A percentile compares a stretch with the other conserved stretches of the same genome.
These are phyloP conservation scores for Ophiostoma piceae DNA, from an alignment of 2,329 filamentous ascomycete species.

Conservation along the genomic window DNA sequence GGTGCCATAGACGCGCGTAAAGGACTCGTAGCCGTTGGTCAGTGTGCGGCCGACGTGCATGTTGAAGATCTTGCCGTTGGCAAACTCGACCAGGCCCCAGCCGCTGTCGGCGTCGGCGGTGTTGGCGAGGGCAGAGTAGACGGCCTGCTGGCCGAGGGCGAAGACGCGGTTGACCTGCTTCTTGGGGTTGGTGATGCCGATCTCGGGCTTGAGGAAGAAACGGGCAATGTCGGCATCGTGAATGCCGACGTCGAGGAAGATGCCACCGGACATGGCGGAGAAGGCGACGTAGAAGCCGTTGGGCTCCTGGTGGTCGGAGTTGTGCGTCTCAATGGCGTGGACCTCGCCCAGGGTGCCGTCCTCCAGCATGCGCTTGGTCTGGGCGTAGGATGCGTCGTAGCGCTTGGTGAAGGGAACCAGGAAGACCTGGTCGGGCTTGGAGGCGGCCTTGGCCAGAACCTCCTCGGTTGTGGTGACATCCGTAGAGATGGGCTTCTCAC, in stretches of 20 bases:
- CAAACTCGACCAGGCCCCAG: slow-evolving; percentile 36
- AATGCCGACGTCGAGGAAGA: slow-evolving; percentile 21
- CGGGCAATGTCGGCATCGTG: slow-evolving; percentile 23
- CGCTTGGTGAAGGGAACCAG: slow-evolving; percentile 20
- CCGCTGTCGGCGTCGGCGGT: slow-evolving; percentile 34
- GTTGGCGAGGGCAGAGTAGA: slow-evolving; percentile 32
- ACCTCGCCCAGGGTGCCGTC: slow-evolving; percentile 18
- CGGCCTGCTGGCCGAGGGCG: slow-evolving; percentile 33
- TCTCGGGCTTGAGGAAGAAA: slow-evolving; percentile 19
- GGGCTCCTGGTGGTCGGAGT: slow-evolving; percentile 21
- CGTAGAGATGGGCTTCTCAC: neutral
- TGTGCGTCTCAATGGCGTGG: slow-evolving; percentile 20
- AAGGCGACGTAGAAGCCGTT: slow-evolving; percentile 22
- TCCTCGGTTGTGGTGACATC: slow-evolving; percentile 19
- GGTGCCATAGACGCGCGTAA: slow-evolving; percentile 36
- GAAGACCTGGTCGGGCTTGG: slow-evolving; percentile 21
- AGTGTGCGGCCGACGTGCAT: slow-evolving; percentile 35
- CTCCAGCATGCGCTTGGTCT: slow-evolving; percentile 16
- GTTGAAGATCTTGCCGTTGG: slow-evolving; percentile 36
- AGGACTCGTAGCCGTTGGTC: slow-evolving; percentile 36
- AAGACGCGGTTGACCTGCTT: slow-evolving; percentile 34
- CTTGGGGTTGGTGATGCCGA: slow-evolving; percentile 30
- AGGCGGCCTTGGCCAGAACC: slow-evolving; percentile 19
- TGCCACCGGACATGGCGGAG: slow-evolving; percentile 20
- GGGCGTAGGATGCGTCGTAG: slow-evolving; percentile 18